Percentiles rank a stretch among this genome's conserved stretches.
Evolutionary conservation across 2,329 filamentous ascomycete species (phyloP).

Genomic region (Colletotrichum agaves): DNA sequence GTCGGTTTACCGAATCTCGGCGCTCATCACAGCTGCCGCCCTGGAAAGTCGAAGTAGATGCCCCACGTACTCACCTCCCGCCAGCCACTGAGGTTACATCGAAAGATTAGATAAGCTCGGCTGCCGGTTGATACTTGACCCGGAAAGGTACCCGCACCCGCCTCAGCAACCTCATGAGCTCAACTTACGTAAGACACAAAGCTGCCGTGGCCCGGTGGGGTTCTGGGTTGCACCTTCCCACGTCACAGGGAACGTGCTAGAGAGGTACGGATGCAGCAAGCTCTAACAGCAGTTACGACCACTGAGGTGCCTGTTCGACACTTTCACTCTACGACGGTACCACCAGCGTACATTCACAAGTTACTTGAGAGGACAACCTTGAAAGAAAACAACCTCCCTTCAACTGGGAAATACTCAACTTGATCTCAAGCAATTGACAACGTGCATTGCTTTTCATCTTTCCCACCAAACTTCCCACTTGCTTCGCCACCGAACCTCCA

Average conservation of each 20-base stretch:
- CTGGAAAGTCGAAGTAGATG: too few relatives aligned
- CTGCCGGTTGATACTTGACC: slow-evolving; percentile 14
- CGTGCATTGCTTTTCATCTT: background rate
- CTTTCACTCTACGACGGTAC: background rate
- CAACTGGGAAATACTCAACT: background rate
- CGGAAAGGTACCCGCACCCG: background rate
- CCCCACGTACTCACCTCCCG: too few relatives aligned
- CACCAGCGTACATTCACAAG: background rate
- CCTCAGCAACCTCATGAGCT: too few relatives aligned
- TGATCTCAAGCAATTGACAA: background rate
- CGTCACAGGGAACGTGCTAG: slow-evolving; percentile 36
- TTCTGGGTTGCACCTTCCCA: slow-evolving; percentile 25
- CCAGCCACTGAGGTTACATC: background rate
- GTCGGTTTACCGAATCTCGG: slow-evolving; percentile 29
- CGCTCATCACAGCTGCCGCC: slow-evolving; percentile 13
- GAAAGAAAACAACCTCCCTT: background rate
- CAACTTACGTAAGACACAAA: background rate
- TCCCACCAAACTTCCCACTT: background rate
- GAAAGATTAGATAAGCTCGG: slow-evolving; percentile 27
- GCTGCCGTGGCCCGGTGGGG: slow-evolving; percentile 13
- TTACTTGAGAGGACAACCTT: background rate
- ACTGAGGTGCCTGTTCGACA: slow-evolving; percentile 28
- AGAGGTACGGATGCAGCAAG: slow-evolving; percentile 29
- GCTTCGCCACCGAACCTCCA: slow-evolving; percentile 1
- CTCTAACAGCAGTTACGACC: slow-evolving; percentile 33